Base-by-base conservation (phyloP, 345 rosid species). In the Fremontodendron californicum region DNA sequence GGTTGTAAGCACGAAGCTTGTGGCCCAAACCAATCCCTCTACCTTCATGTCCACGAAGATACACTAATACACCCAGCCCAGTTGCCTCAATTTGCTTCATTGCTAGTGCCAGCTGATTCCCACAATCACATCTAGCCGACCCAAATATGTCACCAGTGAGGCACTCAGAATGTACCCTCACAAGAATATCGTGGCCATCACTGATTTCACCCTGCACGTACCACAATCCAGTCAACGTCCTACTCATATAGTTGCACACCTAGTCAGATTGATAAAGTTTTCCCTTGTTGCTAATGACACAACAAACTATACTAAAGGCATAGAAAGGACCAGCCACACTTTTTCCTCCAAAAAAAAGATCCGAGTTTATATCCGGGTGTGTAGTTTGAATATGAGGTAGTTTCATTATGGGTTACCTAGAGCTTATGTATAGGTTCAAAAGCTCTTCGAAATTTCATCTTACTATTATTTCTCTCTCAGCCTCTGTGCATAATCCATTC, bases 141-240 rank as follows among this genome's bases (percentile, higher is more conserved):
- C 99, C 98, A 68, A 95, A 93, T 82, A 92, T 92, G 79, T 95
- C 98, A n/a, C 97, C 97, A 0, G 99, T 90, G 45, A 95, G 90
- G 85, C 98, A 92, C 37, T 95, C 99, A 0, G 99, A 90, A 57
- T 95, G 97, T 27, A 95, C 98, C 80, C 98, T 89, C 82, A 95
- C 99, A 25, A 93, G 93, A 75, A 94, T 77, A 80, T 89, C 88
- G 58, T 84, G 86, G 54, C 97, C 97, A 81, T 92, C 93, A 12
- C 86, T 90, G 15, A 92, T 81, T 10, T 92, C 96, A 49, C 96
- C 97, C 97, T 91, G 77, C 71, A 71, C 55, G 61, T 37, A 62
- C 49, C 49, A 60, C n/a, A 78, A 9, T 19, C 25, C 70, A 4
- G 55, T 75, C 40, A 73, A 54, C 15, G 5, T 19, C 72, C 72